Evolutionary conservation across 208 protist species (phyloP).

Genomic region (Trichomonas tenax): DNA sequence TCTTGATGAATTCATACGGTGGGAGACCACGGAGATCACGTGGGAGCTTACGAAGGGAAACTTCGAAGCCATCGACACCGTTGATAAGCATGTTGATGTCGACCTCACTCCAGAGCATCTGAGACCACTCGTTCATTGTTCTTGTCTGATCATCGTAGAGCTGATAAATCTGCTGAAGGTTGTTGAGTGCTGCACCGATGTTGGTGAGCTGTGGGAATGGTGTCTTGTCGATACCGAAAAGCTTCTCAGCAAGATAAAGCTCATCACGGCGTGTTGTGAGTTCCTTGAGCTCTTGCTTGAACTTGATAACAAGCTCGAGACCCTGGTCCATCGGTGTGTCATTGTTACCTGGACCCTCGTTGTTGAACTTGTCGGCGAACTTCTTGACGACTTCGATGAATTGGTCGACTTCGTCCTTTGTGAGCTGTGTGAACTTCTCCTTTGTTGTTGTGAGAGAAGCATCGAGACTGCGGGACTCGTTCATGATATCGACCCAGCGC

Average conservation of each 20-base stretch:
- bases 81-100: constrained; percentile 70
- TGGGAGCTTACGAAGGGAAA: constrained; percentile 62
- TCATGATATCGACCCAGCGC: background rate
- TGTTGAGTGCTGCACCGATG: constrained; percentile 65
- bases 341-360: background rate
- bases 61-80: constrained; percentile 69
- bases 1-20: constrained; percentile 64
- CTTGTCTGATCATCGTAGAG: constrained; percentile 71
- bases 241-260: constrained; percentile 62
- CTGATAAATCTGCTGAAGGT: constrained; percentile 69
- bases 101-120: constrained; percentile 83
- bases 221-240: constrained; percentile 81
- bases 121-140: constrained; percentile 71
- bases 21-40: constrained; percentile 50
- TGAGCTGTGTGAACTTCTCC: constrained; percentile 3
- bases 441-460: background rate
- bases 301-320: background rate
- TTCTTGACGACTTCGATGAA: background rate
- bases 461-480: background rate
- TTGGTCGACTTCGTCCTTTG: background rate
- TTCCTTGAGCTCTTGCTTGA: background rate
- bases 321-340: constrained; percentile 10
- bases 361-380: background rate
- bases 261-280: background rate
- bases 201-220: constrained; percentile 65